Base-by-base conservation (phyloP, 495 filamentous ascomycete species). In the Letharia columbiana region DNA sequence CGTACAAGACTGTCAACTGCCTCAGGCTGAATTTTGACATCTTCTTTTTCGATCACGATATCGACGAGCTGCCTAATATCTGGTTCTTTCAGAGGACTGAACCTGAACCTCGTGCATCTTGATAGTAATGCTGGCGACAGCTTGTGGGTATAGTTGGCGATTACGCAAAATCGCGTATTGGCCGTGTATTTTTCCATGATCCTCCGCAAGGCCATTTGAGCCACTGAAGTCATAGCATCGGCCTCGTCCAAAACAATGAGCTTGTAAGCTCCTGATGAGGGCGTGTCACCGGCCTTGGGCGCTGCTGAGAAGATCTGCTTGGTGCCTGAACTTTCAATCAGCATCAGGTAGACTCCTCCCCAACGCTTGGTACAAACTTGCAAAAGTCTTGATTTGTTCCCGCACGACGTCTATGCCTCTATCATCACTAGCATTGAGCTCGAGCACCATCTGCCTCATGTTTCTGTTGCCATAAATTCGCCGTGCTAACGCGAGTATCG, bases 181-280 rank as follows among this genome's bases (percentile, higher is more conserved):
- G 92, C 91, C 0, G 94, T 99, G 77, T 98, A 99, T 76, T 95
- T 94, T 73, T 99, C 94, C 95, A 99, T 99, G 65, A 99, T 99
- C 54, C 94, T 79, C 68, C 94, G 86, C 39, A 99, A 82, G 0
- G 94, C 94, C 92, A 98, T 99, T 73, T 99, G 94, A 20, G 94
- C 94, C 0, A 92, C 91, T 31, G 89, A 84, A 9, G 94, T 99
- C 94, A 99, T 98, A 23, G 95, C 94, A 74, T 99, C 94, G 41
- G 94, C 94, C 77, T 99, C 94, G 77, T 99, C 94, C 33, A 99
- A 83, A 63, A 99, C 91, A 74, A 98, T 97, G 70, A 99, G 86
- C 77, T 99, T 99, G 80, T 88, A 99, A 9, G 81, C 81, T 0
- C 86, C 90, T 31, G 96, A 80, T 8, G 79, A 75, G n/a, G 76